A percentile compares a stretch with the other conserved stretches of the same genome.
Evolutionary conservation across 169 alveolate species (phyloP).

Genomic region (Perkinsus chesapeaki): DNA sequence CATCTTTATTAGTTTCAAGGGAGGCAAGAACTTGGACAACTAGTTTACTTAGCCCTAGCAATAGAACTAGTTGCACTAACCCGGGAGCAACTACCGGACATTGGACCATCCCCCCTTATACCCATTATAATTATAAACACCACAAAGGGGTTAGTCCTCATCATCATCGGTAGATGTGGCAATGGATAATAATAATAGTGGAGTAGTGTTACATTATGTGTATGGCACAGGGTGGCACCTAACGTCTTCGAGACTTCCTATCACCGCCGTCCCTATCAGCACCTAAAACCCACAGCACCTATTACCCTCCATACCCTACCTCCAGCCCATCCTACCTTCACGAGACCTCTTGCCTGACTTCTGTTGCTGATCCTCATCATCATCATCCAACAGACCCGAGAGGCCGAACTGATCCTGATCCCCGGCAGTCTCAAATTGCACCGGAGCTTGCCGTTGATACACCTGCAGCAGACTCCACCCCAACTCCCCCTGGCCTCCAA

Average conservation of each 20-base stretch:
- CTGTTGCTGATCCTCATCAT: neutral
- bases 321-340: neutral
- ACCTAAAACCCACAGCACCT: neutral
- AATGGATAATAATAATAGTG: neutral
- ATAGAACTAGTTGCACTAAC: no score
- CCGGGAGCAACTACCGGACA: no score
- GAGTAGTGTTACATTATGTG: neutral
- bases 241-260: neutral
- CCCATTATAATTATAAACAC: no score
- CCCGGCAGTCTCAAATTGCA: neutral
- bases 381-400: neutral
- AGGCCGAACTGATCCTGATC: neutral
- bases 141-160: no score
- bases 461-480: neutral
- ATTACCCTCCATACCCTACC: neutral
- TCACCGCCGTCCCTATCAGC: neutral
- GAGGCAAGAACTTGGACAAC: no score
- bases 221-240: neutral
- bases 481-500: neutral
- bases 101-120: no score
- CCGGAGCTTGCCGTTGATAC: neutral
- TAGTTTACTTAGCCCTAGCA: no score
- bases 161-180: no score
- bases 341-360: neutral
- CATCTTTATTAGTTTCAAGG: no score